phyloP scores from a whole-genome alignment of 225 moss, liverwort and hornwort genomes.

The Polytrichum formosum region DNA sequence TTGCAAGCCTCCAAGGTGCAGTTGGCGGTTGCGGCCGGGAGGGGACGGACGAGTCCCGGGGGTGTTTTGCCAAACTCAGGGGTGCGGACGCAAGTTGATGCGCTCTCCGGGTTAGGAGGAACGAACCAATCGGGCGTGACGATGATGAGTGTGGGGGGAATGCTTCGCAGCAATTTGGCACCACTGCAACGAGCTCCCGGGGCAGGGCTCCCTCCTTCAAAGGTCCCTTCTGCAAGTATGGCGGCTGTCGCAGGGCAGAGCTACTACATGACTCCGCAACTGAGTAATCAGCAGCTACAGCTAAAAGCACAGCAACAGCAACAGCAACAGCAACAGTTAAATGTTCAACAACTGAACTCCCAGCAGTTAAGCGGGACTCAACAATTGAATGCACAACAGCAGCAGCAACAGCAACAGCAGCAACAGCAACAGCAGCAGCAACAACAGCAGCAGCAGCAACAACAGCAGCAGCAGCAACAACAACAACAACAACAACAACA shows the following conservation, averaged over 20 bases:
- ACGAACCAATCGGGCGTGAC: slow-evolving; percentile 62
- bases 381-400: not conserved
- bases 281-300: slow-evolving; percentile 51
- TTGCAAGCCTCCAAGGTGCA: slow-evolving; percentile 64
- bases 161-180: slow-evolving; percentile 53
- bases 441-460: not conserved
- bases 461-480: not conserved
- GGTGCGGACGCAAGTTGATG: slow-evolving; percentile 71
- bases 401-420: slow-evolving; percentile 44
- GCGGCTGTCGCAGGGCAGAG: slow-evolving; percentile 45
- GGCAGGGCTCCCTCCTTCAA: slow-evolving; percentile 59
- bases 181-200: slow-evolving; percentile 62
- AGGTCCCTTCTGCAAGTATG: slow-evolving; percentile 52
- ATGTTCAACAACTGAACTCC: slow-evolving; percentile 40
- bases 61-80: slow-evolving; percentile 51
- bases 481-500: slow-evolving; percentile 8
- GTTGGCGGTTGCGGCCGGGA: slow-evolving; percentile 41
- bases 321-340: slow-evolving; percentile 35
- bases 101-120: slow-evolving; percentile 62
- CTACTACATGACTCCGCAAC: slow-evolving; percentile 66
- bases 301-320: slow-evolving; percentile 50
- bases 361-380: slow-evolving; percentile 27
- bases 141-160: slow-evolving; percentile 62
- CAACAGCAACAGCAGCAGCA: slow-evolving; percentile 28
- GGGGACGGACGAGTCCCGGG: slow-evolving; percentile 61